Evolutionary conservation across 2,329 filamentous ascomycete genomes (phyloP).

Genomic region (Westerdykella ornata): DNA sequence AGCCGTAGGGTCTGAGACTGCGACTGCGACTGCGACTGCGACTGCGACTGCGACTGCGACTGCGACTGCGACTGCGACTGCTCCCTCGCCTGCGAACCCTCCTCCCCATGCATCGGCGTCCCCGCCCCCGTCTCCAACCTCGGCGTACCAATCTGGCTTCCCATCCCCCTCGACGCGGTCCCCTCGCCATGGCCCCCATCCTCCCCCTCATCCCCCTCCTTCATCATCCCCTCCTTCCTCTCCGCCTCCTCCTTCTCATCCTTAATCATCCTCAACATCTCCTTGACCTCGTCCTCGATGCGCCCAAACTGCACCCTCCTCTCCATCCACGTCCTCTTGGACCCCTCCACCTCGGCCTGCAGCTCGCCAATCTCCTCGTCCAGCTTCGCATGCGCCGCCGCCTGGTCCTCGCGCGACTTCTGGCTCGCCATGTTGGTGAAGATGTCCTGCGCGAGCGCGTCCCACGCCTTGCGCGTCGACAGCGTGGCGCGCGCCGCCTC

Average conservation of each 20-base stretch:
- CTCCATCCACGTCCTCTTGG: conserved; percentile 77
- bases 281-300: conserved; percentile 87
- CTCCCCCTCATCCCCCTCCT: conserved; percentile 33
- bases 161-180: conserved; percentile 30
- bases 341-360: conserved; percentile 74
- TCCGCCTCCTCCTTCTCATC: conserved; percentile 96
- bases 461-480: conserved; percentile 74
- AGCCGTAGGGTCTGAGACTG: conserved; percentile 29
- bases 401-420: conserved; percentile 76
- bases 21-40: conserved; percentile 22
- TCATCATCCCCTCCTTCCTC: conserved; percentile 62
- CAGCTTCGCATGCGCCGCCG: conserved; percentile 68
- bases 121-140: conserved; percentile 36
- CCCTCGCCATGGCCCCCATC: conserved; percentile 39
- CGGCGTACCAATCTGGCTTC: conserved; percentile 43
- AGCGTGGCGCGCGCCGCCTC: conserved; percentile 60
- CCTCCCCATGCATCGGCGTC: conserved; percentile 37
- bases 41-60: conserved; percentile 27
- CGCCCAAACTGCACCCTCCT: conserved; percentile 77
- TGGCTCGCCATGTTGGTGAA: conserved; percentile 66
- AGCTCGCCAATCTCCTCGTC: conserved; percentile 84
- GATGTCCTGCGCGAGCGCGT: conserved; percentile 81
- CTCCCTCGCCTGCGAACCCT: conserved; percentile 21
- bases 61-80: conserved; percentile 29
- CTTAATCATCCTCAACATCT: conserved; percentile 75